phyloP scores from a whole-genome alignment of 2,329 filamentous ascomycete genomes.

The Cordyceps cicadae region DNA sequence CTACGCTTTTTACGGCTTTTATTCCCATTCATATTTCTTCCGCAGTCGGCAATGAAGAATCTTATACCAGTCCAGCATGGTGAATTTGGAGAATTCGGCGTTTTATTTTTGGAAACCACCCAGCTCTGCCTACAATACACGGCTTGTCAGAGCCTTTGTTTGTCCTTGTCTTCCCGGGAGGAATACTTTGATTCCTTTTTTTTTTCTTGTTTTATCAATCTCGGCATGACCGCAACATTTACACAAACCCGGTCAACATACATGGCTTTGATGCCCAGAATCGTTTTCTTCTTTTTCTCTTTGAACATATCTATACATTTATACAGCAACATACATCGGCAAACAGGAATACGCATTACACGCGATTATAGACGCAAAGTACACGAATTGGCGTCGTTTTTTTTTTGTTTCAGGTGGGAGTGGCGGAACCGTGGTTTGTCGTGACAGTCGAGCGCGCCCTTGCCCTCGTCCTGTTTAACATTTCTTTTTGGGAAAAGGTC shows the following conservation, averaged over 20 bases:
- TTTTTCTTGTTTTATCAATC: neutral
- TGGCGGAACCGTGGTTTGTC: neutral
- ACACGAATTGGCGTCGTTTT: constrained; percentile 5
- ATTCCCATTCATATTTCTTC: neutral
- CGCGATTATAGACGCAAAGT: constrained; percentile 2
- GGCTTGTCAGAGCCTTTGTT: neutral
- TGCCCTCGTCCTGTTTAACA: neutral
- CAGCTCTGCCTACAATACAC: neutral
- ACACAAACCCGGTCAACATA: constrained; percentile 1
- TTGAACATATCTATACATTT: constrained; percentile 2
- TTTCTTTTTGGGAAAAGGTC: neutral
- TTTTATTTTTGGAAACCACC: neutral
- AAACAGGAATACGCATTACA: neutral
- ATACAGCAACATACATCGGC: neutral
- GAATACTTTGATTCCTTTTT: neutral
- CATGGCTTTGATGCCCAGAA: neutral
- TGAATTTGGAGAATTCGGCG: neutral
- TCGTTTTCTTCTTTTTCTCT: neutral
- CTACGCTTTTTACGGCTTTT: neutral
- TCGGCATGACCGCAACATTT: constrained; percentile 5
- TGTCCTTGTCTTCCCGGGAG: neutral
- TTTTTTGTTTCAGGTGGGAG: neutral
- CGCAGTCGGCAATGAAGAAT: neutral
- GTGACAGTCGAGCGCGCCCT: neutral
- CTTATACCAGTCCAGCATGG: constrained; percentile 1